Evolutionary conservation across 768 basidiomycete species (phyloP), one percentile per base, ranked within the genome.

Genomic region (Rhizopogon vesiculosus): DNA sequence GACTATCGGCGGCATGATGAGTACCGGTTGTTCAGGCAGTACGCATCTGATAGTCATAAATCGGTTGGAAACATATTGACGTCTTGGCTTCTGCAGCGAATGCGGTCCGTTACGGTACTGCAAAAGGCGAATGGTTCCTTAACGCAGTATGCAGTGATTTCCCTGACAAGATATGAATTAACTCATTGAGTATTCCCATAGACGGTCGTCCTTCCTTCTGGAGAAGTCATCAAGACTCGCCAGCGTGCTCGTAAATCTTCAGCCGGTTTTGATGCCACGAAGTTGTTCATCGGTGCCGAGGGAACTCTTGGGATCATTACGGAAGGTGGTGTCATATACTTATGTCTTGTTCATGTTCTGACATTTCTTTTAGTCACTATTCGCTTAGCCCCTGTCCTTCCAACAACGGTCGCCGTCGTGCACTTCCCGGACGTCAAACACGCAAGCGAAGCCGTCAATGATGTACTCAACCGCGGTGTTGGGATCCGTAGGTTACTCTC

Each of bases 201-300:
- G 87, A 96, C 92, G 0, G 89, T 94, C 2, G 93, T 97, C 0
- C 81, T 96, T 3, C 91, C 93, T 2, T 85, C 83, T 5, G 94
- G 94, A 1, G 83, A 93, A 65, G 86, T 96, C 12, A 94, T 97
- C 66, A 94, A 94, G 65, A 97, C 94, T 2, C 83, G 93, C 3
- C 74, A 78, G 22, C 76, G 89, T 28, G 78, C 89, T 3, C 75
- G 92, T 35, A 96, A 97, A 66, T 92, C 88, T 0, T 87, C 92
- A 0, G 91, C 93, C 0, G 93, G 94, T 1, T 93, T 89, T 57
- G 93, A 96, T 63, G 72, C 78, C 1, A 93, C 90, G 0, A 93
- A 93, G 56, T 63, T 93, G 6, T 93, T 95, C 69, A 87, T 94
- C 48, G 93, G 93, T 22, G 91, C 91, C 0, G 83, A 85, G 57